Evolutionary conservation across 768 basidiomycete species (phyloP).

Genomic region (Mycena latifolia): DNA sequence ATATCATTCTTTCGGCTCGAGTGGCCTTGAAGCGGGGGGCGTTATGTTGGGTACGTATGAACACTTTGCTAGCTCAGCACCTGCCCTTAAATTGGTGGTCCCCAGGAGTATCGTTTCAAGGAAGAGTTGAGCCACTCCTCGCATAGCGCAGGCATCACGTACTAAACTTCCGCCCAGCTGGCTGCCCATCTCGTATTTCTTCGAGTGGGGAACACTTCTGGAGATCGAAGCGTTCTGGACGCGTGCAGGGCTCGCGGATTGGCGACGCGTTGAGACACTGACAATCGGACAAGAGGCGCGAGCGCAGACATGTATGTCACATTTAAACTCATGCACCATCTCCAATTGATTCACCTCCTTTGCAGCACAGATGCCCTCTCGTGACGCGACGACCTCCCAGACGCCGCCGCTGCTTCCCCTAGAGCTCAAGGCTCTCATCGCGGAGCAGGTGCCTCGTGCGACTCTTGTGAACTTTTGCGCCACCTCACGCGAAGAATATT

Average conservation of each 20-base stretch:
- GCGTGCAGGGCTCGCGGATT: constrained; percentile 12
- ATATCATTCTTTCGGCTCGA: constrained; percentile 17
- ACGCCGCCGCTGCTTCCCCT: not conserved
- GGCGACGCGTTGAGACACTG: constrained; percentile 13
- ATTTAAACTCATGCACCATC: constrained; percentile 6
- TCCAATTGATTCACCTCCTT: constrained; percentile 1
- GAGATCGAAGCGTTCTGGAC: constrained; percentile 11
- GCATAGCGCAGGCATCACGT: constrained; percentile 12
- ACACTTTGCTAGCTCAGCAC: constrained; percentile 11
- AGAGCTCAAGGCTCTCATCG: constrained; percentile 17
- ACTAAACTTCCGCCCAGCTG: constrained; percentile 18
- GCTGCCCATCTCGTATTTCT: constrained; percentile 14
- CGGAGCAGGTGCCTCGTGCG: constrained; percentile 5
- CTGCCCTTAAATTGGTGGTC: constrained; percentile 5
- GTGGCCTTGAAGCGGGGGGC: constrained; percentile 13
- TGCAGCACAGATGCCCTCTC: not conserved
- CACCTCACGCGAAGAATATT: constrained; percentile 5
- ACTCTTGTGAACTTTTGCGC: constrained; percentile 15
- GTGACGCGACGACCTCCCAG: too few relatives aligned
- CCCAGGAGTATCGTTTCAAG: constrained; percentile 7
- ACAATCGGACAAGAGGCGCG: constrained; percentile 18
- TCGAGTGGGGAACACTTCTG: constrained; percentile 12
- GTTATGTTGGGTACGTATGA: constrained; percentile 17
- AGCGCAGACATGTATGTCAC: constrained; percentile 18
- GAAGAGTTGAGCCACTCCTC: constrained; percentile 10